Base-by-base conservation (phyloP, 2,329 filamentous ascomycete species). In the Aureobasidium mangrovei region DNA sequence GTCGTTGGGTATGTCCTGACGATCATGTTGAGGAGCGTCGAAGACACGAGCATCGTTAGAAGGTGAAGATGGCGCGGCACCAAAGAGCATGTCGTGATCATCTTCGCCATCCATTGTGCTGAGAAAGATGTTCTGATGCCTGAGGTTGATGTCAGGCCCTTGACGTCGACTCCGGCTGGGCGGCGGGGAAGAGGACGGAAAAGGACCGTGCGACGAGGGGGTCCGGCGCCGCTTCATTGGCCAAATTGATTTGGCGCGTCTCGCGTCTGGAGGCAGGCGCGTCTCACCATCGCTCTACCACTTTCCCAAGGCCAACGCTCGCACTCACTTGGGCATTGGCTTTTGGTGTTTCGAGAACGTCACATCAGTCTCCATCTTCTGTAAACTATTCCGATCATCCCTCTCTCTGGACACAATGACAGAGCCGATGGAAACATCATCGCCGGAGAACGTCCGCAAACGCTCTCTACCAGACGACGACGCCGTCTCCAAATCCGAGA, bases 381-480 rank as follows among this genome's bases (percentile, higher is more conserved):
- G 18, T 18, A 18, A 4, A 29, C 41, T 43, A 4, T 10, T 27
- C 8, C 28, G 7, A 27, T 4, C 12, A 8, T 35, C 32, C 41
- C 26, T 5, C 4, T 26, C 7, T 4, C 26, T 28, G 7, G 7
- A 8, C 43, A 33, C 29, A 8, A 54, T 54, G 53, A 29, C 53
- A 1, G 53, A 54, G 18, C 6, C 44, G 18, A 54, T 54, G 44
- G 43, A 54, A 33, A 40, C 48, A 24, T 36, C 53, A 29, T 39
- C 43, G n/a, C 43, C 42, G 12, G 53, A 48, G 2, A 33, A 61
- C 69, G 63, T 2, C 7, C 43, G 33, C 7, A 56, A 56, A 38
- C 33, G 46, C 18, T 46, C 46, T 24, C 24, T 53, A 9, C 48
- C 47, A 8, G 48, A 43, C 40, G 42, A 56, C n/a, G 54, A 52